phyloP scores from a whole-genome alignment of 73 alveolate genomes.

The Paramecium biaurelia region DNA sequence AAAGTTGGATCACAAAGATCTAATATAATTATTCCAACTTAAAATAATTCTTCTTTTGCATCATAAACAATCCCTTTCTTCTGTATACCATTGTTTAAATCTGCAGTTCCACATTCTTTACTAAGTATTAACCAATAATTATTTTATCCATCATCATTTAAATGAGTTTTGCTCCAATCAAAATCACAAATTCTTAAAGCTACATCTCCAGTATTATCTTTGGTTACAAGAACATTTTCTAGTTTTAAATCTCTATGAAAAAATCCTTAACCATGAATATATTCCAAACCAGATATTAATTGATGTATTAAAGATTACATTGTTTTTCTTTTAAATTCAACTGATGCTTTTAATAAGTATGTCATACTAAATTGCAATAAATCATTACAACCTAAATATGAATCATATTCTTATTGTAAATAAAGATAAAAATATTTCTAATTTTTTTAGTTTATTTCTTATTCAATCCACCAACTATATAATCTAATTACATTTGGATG shows the following conservation, averaged over 20 bases:
- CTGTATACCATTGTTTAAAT: not conserved
- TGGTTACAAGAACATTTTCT: conserved; percentile 15
- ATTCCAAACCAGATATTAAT: not conserved
- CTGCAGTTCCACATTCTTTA: not conserved
- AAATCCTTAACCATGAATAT: not conserved
- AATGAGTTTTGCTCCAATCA: conserved; percentile 81
- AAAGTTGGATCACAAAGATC: not conserved
- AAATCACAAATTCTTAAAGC: conserved; percentile 89
- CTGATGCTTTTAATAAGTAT: not conserved
- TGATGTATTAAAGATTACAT: not conserved
- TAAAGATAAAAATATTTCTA: not conserved
- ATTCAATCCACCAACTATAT: not conserved
- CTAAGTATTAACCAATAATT: not conserved
- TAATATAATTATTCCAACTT: not conserved
- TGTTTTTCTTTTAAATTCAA: not conserved
- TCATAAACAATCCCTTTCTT: not conserved
- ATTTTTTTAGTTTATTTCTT: not conserved
- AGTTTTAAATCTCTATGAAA: conserved; percentile 32
- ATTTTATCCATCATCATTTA: conserved; percentile 52
- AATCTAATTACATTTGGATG: not conserved
- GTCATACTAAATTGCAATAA: not conserved
- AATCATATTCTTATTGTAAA: not conserved
- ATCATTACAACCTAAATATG: not conserved
- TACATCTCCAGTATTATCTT: conserved; percentile 63
- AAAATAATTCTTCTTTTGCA: not conserved